Conservation (phyloP, 495 filamentous ascomycete species). For the Rhypophila decipiens region DNA sequence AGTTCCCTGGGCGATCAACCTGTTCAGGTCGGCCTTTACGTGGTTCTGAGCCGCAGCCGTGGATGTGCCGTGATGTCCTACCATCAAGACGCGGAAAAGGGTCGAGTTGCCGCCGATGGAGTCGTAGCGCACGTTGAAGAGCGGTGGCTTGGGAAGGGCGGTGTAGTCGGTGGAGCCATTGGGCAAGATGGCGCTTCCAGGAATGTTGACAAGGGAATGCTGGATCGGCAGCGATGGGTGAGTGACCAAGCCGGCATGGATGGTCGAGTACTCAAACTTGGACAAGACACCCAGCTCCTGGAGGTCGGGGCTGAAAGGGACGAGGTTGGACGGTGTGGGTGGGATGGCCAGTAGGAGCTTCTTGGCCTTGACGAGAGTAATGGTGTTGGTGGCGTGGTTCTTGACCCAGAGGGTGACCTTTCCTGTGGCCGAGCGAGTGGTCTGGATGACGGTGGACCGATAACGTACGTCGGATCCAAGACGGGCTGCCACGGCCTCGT, state of each 20-base stretch:
- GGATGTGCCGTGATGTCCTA: slow-evolving; percentile 25
- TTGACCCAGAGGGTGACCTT: slow-evolving; percentile 31
- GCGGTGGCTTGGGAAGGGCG: slow-evolving; percentile 15
- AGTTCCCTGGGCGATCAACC: slow-evolving; percentile 20
- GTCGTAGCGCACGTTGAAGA: slow-evolving; percentile 16
- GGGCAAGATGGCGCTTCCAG: slow-evolving; percentile 10
- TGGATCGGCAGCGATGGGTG: slow-evolving; percentile 21
- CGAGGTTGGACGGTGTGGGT: slow-evolving; percentile 28
- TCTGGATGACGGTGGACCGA: slow-evolving; percentile 25
- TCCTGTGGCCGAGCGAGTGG: slow-evolving; percentile 20
- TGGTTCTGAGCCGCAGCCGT: slow-evolving; percentile 22
- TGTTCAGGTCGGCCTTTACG: slow-evolving; percentile 24
- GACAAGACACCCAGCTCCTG: slow-evolving; percentile 26
- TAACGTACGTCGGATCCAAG: slow-evolving; percentile 32
- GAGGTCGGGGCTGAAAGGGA: slow-evolving; percentile 28
- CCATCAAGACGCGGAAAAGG: slow-evolving; percentile 32
- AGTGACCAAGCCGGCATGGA: slow-evolving; percentile 32
- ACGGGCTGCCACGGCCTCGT: slow-evolving; percentile 27
- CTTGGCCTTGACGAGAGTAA: slow-evolving; percentile 28
- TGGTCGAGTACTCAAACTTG: slow-evolving; percentile 25
- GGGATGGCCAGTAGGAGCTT: slow-evolving; percentile 36
- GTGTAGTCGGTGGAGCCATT: too few species aligned
- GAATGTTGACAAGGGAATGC: slow-evolving; percentile 19
- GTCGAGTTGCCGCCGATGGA: slow-evolving; percentile 20
- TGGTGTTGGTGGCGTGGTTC: slow-evolving; percentile 19